Evolutionary conservation across 768 basidiomycete genomes (phyloP).

Genomic region (Dioszegia crocea): DNA sequence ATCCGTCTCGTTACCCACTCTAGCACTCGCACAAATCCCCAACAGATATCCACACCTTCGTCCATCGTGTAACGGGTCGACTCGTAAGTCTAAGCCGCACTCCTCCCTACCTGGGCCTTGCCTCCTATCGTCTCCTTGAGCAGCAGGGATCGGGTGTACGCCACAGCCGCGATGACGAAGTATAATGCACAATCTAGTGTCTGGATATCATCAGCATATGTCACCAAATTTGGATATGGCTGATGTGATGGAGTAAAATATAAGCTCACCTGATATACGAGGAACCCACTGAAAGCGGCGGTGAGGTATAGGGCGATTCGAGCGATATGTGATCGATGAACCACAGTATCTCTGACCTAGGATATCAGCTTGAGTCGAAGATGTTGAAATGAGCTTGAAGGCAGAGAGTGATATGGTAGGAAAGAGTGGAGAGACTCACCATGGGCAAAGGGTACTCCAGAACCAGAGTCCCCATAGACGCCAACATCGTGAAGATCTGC

Average conservation of each 20-base stretch:
- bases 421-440: constrained; percentile 25
- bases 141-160: constrained; percentile 64
- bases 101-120: not conserved
- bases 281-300: constrained; percentile 60
- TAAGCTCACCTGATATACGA: constrained; percentile 71
- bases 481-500: constrained; percentile 63
- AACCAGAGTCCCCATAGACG: constrained; percentile 60
- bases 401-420: too few species aligned
- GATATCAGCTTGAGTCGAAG: not conserved
- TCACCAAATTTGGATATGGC: not conserved
- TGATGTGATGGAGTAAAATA: not conserved
- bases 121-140: constrained; percentile 57
- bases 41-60: too few species aligned
- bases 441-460: constrained; percentile 69
- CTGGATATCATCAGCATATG: constrained; percentile 50
- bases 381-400: too few species aligned
- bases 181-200: constrained; percentile 79
- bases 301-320: constrained; percentile 63
- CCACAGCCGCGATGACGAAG: constrained; percentile 66
- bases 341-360: constrained; percentile 49
- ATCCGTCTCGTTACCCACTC: too few species aligned
- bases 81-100: not conserved
- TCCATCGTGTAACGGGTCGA: too few species aligned
- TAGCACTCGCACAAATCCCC: too few species aligned
- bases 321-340: constrained; percentile 65